Evolutionary conservation across 2,329 filamentous ascomycete genomes (phyloP), one percentile per base, ranked within the genome.

Genomic region (Fusarium nurragi): DNA sequence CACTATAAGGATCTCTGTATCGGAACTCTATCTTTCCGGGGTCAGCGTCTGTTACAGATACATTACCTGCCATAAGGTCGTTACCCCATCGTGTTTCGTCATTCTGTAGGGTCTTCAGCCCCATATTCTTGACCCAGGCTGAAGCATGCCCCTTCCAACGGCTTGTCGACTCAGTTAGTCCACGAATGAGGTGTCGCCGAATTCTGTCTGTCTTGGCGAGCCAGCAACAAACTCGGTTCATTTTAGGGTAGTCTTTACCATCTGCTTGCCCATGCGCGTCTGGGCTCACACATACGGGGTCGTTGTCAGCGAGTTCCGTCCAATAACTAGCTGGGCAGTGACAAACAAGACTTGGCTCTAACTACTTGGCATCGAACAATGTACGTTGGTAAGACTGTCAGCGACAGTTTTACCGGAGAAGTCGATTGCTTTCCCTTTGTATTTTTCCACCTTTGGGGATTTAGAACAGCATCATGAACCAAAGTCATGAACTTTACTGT

Each of bases 381-480:
- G 19, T 45, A 19, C 30, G 30, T 57, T 65, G 60, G 49, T 60
- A 60, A 61, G 32, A n/a, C 16, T 10, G 32, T 34, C n/a, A 16
- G 38, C 43, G 23, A 38, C 37, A 60, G 49, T 67, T 66, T 64
- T 30, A 36, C 64, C 64, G 54, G 39, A 34, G 30, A 25, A 56
- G 26, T 18, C 38, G 30, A 30, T 41, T 46, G 14, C 22, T 11
- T 32, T 54, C 26, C 25, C 19, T 16, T 30, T 18, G 8, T 25
- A 38, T 50, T 66, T 50, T 60, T 67, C 64, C 64, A 67, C 64
- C 64, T 40, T 40, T 67, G 44, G 54, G 54, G n/a, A 30, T 56
- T 41, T 47, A 32, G n/a, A 32, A 18, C 25, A 21, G 22, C 18
- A 44, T 39, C 38, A 32, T 41, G 44, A 26, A 32, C 45, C 37